Percentiles rank a stretch among this genome's conserved stretches.
Evolutionary conservation across 768 basidiomycete genomes (phyloP).

Genomic region (Termitomyces sp.): DNA sequence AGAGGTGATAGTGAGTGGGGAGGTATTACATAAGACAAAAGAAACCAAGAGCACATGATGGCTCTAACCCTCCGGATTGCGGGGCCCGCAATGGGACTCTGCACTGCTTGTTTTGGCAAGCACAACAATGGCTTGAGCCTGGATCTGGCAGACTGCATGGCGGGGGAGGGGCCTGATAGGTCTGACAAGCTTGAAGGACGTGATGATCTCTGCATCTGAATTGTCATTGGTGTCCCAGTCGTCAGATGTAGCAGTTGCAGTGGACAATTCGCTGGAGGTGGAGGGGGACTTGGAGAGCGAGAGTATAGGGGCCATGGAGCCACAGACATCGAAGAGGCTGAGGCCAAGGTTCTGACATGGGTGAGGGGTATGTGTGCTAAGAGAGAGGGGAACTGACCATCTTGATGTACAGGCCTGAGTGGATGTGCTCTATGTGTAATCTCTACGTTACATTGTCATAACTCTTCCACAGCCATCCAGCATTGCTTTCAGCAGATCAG

Average conservation of each 20-base stretch:
- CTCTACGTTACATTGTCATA: too few species aligned
- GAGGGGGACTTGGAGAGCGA: background rate
- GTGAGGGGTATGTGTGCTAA: too few species aligned
- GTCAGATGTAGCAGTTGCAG: conserved; percentile 18
- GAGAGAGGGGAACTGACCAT: too few species aligned
- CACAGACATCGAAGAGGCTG: conserved; percentile 47
- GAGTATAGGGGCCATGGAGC: background rate
- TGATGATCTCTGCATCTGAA: conserved; percentile 32
- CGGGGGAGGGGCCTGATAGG: background rate
- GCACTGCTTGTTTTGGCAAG: background rate
- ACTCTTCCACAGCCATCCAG: too few species aligned
- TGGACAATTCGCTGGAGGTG: conserved; percentile 20
- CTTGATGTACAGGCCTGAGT: too few species aligned
- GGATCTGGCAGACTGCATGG: background rate
- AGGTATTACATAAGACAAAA: too few species aligned
- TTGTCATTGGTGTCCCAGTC: conserved; percentile 28
- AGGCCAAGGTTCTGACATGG: conserved; percentile 43
- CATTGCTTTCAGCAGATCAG: too few species aligned
- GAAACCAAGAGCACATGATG: too few species aligned
- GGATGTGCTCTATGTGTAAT: too few species aligned
- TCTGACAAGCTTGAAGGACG: conserved; percentile 31
- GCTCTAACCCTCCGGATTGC: background rate
- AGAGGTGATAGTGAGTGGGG: too few species aligned
- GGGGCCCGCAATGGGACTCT: background rate
- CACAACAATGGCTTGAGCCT: background rate